These are phyloP conservation scores for Claviceps sorghi DNA, from an alignment of 2,329 filamentous ascomycete genomes.

Conservation along the genomic window DNA sequence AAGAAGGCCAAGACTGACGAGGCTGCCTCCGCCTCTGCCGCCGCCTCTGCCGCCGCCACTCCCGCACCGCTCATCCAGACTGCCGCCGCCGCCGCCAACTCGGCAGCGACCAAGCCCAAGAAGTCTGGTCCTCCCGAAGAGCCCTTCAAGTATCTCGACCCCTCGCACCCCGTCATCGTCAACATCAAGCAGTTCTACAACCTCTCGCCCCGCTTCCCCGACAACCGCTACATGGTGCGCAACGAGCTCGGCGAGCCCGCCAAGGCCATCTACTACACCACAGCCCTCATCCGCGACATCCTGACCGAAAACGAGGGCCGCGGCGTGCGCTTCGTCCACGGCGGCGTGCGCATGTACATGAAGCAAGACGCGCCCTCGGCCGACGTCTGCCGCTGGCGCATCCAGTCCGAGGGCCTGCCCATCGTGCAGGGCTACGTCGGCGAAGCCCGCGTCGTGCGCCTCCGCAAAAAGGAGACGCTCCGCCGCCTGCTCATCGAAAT, in stretches of 20 bases:
- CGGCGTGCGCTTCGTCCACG: conserved; percentile 90
- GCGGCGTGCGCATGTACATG: conserved; percentile 97
- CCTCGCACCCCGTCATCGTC: conserved; percentile 60
- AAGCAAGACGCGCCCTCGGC: conserved; percentile 85
- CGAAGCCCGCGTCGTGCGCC: conserved; percentile 55
- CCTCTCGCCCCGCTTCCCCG: conserved; percentile 69
- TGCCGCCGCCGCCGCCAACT: conserved; percentile 12
- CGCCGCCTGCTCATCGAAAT: conserved; percentile 79
- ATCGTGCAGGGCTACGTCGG: conserved; percentile 87
- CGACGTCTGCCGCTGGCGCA: conserved; percentile 82
- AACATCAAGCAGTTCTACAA: conserved; percentile 75
- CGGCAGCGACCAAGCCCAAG: conserved; percentile 17
- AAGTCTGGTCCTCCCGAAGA: conserved; percentile 57
- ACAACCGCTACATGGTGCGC: conserved; percentile 87
- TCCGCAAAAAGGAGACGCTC: conserved; percentile 67
- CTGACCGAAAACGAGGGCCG: conserved; percentile 75
- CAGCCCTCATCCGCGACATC: conserved; percentile 69
- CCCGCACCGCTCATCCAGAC: conserved; percentile 6
- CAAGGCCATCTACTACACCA: conserved; percentile 96
- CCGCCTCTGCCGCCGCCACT: conserved; percentile 9
- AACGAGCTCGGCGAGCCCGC: conserved; percentile 78
- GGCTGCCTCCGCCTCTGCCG: conserved; percentile 6
- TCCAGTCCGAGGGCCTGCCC: conserved; percentile 85
- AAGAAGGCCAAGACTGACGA: conserved; percentile 35
- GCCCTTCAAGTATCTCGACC: conserved; percentile 78